These are phyloP conservation scores for Umbelopsis ramanniana DNA, from an alignment of 192 early-diverging fungal genomes.

Conservation along the genomic window DNA sequence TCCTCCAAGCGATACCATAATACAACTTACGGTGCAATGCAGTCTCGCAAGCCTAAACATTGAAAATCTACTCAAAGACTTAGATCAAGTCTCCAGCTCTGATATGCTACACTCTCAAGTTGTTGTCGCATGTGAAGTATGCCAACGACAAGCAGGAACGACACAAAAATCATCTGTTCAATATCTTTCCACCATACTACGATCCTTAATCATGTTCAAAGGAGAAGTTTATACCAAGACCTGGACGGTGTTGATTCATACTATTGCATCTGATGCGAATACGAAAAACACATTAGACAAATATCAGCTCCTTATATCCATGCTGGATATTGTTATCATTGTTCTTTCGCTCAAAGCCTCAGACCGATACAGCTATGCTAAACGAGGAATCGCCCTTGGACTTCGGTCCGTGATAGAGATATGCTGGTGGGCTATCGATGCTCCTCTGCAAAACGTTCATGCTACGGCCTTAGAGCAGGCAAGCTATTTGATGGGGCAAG, in stretches of 20 bases:
- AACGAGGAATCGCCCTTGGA: background rate
- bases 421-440: background rate
- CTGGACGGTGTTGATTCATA: background rate
- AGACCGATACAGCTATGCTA: background rate
- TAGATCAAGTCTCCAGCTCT: background rate
- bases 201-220: background rate
- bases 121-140: background rate
- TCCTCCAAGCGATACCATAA: background rate
- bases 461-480: background rate
- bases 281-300: background rate
- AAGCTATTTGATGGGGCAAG: background rate
- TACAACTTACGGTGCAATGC: background rate
- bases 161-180: too few species aligned
- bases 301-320: conserved; percentile 46
- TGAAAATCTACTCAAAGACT: background rate
- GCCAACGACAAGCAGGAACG: background rate
- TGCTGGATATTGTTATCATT: conserved; percentile 57
- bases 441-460: background rate
- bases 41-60: background rate
- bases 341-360: conserved; percentile 17
- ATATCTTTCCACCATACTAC: too few species aligned
- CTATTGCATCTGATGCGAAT: background rate
- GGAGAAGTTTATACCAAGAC: background rate
- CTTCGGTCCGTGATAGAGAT: background rate
- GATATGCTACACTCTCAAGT: background rate